phyloP scores from a whole-genome alignment of 2,329 filamentous ascomycete genomes.

The Penicillium expansum region DNA sequence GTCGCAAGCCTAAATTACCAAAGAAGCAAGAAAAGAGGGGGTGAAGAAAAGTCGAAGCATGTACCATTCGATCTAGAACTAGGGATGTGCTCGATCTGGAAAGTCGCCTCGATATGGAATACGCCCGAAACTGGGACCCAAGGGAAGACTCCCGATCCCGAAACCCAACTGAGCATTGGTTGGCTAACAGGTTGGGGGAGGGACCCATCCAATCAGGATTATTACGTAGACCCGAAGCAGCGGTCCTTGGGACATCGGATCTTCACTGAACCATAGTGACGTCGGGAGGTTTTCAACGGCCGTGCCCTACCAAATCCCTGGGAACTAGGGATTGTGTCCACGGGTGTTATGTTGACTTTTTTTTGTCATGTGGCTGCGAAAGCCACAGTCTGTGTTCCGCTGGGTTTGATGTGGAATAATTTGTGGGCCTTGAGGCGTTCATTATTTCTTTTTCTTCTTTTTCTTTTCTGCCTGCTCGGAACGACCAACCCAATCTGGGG shows the following conservation, averaged over 20 bases:
- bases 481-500: background rate
- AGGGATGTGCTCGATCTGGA: background rate
- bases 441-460: background rate
- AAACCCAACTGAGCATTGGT: background rate
- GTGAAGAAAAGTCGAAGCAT: background rate
- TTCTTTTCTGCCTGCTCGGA: background rate
- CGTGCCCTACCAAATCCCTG: constrained; percentile 19
- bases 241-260: background rate
- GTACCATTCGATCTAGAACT: background rate
- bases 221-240: background rate
- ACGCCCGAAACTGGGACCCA: background rate
- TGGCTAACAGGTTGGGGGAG: background rate
- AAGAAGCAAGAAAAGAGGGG: background rate
- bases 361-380: background rate
- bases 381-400: background rate
- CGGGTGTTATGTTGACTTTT: background rate
- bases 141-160: background rate
- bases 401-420: background rate
- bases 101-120: background rate
- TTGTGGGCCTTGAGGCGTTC: background rate
- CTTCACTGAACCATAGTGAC: background rate
- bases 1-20: background rate
- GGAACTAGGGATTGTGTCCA: constrained; percentile 6
- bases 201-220: constrained; percentile 6
- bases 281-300: background rate